Base-by-base conservation (phyloP, 805 yeast species). In the Candida silvatica region DNA sequence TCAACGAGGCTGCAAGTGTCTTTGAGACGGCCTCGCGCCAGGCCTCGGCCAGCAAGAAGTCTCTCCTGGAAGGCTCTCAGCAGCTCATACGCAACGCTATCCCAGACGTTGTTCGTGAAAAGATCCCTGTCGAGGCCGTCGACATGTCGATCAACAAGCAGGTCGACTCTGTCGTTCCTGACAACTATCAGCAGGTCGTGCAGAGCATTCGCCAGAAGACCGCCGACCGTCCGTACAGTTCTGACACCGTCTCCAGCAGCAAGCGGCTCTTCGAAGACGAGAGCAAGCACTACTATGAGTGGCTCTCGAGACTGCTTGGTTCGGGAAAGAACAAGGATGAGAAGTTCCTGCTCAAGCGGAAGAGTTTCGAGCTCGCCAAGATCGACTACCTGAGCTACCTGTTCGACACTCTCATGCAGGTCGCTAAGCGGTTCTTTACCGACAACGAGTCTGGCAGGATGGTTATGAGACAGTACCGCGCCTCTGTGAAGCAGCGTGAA, bases 181-280 rank as follows among this genome's bases (percentile, higher is more conserved):
- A 48, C 27, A 48, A 46, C 16, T 43, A 43, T 31, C 37, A 30
- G 16, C 17, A 41, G 2, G 43, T 41, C 3, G 39, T 51, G 2
- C 39, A 40, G 18, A 34, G 29, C 7, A 38, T 48, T 11, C 43
- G 38, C 20, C 36, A 44, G 14, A 46, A 39, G 14, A 3, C 30
- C 41, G 2, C 20, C 35, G 11, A 31, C 43, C 5, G 43, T 36
- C 26, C 28, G 15, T 20, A 36, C 2, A 28, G 40, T 25, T 4
- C 16, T 11, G 35, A 32, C 7, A 2, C 29, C 11, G 26, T 52
- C 14, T 12, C 39, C 2, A 22, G 47, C 5, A 45, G 39, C 15
- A 58, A 48, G 30, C 47, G 47, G 20, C 34, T 38, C 5, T 59
- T 59, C 36, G 64, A 59, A 38, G 64, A 59, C 17, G 64, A 59